Base-by-base conservation (phyloP, 257 asterid species). In the Paulownia fortunei region DNA sequence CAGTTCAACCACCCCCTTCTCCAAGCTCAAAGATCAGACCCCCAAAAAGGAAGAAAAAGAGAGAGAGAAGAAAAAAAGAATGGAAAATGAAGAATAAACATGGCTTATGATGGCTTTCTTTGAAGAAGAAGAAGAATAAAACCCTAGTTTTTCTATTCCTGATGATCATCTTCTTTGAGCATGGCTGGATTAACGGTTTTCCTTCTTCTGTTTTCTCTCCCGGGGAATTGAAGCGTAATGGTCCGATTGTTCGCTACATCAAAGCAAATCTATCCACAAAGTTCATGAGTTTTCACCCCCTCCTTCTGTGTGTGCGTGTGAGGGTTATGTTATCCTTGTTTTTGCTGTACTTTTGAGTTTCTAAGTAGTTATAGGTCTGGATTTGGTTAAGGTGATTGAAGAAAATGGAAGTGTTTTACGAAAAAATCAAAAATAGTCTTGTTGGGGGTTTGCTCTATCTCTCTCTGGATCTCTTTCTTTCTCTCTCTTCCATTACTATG, bases 211-310 rank as follows among this genome's bases (percentile, higher is more conserved):
- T 23, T 76, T 78, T 80, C 60, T 84, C 72, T 63, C 72, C 81
- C 13, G 73, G 92, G 97, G 96, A 82, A 88, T 88, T 51, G 94
- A 92, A 92, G 96, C 94, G 24, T 63, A 64, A 67, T 54, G 97
- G 95, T 90, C 97, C 94, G 94, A 87, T 27, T 58, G 68, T 82
- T 83, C 51, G 70, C 49, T 72, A 32, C 69, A 79, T 83, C 87
- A 44, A 37, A 39, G 5, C 64, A 61, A 54, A 42, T 67, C 19
- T 68, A 34, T 51, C 34, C 62, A n/a, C n/a, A 41, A 46, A 42
- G 32, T 21, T 64, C 37, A 36, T 19, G 60, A 77, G 34, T 56
- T 47, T 77, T 66, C 69, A 77, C 8, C 3, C 0, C 36, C 23
- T 46, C 37, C 3, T 10, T 46, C 0, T 69, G 5, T 51, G 19